Conservation (phyloP, 192 early-diverging fungal genomes). For the Endogone sp. region DNA sequence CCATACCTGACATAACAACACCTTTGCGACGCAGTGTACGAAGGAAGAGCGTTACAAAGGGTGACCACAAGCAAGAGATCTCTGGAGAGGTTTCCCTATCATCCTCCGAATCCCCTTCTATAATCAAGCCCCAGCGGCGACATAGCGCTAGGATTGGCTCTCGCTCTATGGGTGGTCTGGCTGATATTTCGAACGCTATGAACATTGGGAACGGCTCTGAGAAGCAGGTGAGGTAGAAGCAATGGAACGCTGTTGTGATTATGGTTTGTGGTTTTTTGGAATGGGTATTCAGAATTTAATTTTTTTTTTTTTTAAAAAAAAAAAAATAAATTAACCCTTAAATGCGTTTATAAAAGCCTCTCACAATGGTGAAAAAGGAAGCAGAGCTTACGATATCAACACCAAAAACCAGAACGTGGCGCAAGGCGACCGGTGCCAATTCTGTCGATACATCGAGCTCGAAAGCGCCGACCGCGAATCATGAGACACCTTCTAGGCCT, state of each 20-base stretch:
- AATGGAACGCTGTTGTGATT: not conserved
- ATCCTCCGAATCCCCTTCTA: not conserved
- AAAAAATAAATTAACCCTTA: not conserved
- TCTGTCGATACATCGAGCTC: not conserved
- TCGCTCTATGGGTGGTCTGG: not conserved
- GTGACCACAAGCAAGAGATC: not conserved
- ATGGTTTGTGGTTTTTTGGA: not conserved
- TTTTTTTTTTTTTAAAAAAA: no score
- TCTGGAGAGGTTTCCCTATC: no score
- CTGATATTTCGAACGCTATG: not conserved
- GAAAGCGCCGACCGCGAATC: not conserved
- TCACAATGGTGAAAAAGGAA: not conserved
- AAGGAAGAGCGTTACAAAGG: not conserved
- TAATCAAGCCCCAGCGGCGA: not conserved
- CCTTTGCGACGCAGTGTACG: not conserved
- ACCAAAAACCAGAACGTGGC: not conserved
- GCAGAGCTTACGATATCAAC: not conserved
- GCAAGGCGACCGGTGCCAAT: not conserved
- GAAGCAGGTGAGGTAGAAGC: not conserved
- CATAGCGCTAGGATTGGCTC: not conserved
- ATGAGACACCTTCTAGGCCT: not conserved
- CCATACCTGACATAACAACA: not conserved
- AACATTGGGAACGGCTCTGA: not conserved
- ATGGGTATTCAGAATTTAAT: no score
- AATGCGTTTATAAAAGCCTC: not conserved